These are phyloP conservation scores for Ceratopteris richardii DNA, from an alignment of 75 land plant species.

Conservation along the genomic window DNA sequence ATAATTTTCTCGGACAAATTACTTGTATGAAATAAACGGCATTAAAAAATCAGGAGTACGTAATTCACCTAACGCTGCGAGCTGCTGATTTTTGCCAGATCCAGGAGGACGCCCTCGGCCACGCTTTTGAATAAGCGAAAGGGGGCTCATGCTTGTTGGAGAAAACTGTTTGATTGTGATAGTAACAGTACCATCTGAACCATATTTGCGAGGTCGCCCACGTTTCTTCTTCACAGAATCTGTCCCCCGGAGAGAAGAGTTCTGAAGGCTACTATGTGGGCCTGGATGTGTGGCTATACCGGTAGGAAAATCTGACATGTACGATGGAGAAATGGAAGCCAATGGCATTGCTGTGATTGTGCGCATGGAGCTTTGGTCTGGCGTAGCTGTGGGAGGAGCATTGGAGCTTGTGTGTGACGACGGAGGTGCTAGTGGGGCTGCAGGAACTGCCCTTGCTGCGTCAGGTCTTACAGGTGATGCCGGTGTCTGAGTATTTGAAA, in stretches of 20 bases:
- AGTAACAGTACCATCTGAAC: constrained; percentile 25
- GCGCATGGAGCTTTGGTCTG: background rate
- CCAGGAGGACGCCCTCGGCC: constrained; percentile 39
- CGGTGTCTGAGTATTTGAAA: background rate
- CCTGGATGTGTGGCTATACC: too few relatives aligned
- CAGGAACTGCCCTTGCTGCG: background rate
- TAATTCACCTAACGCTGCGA: constrained; percentile 28
- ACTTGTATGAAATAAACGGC: background rate
- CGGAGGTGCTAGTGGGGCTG: background rate
- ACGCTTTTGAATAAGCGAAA: constrained; percentile 8
- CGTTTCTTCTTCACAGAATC: constrained; percentile 31
- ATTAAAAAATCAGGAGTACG: background rate
- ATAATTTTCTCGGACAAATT: too few relatives aligned
- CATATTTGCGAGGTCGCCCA: constrained; percentile 36
- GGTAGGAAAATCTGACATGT: background rate
- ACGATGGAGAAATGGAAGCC: background rate
- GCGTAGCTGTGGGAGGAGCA: background rate
- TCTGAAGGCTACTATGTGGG: background rate
- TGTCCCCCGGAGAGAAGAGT: background rate
- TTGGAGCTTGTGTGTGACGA: background rate
- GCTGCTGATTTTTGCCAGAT: constrained; percentile 36
- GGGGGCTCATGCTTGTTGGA: background rate
- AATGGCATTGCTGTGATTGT: background rate
- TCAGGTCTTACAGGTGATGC: background rate
- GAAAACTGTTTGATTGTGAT: background rate